Conservation (phyloP, 768 basidiomycete species). For the Lactarius pseudohatsudake region DNA sequence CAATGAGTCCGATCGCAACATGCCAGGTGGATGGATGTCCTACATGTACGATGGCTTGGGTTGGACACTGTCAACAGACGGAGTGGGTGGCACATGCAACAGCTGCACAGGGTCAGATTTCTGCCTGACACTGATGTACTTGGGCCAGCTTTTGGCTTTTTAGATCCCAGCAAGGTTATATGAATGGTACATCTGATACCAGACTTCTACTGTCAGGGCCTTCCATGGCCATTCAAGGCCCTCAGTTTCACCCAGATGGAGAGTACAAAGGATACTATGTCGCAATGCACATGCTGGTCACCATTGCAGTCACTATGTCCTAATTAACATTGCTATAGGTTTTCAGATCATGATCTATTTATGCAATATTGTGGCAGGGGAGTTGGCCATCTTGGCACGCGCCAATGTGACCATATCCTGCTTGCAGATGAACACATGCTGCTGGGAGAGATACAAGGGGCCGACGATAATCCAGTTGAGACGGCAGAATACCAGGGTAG, state of each 20-base stretch:
- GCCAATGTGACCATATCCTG: not conserved
- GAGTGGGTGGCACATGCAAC: conserved; percentile 10
- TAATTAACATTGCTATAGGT: conserved; percentile 23
- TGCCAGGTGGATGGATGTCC: too few species aligned
- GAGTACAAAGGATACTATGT: conserved; percentile 33
- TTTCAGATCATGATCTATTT: conserved; percentile 34
- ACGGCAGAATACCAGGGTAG: not conserved
- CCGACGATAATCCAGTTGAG: too few species aligned
- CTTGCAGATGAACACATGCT: not conserved
- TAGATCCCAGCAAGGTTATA: conserved; percentile 35
- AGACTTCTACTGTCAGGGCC: not conserved
- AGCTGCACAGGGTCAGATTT: conserved; percentile 33
- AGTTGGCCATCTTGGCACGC: conserved; percentile 32
- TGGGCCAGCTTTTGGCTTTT: conserved; percentile 34
- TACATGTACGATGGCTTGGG: not conserved
- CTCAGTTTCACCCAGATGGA: conserved; percentile 2
- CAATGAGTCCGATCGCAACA: too few species aligned
- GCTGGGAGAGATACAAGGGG: not conserved
- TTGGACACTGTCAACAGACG: not conserved
- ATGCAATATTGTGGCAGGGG: conserved; percentile 32
- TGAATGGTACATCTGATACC: conserved; percentile 35
- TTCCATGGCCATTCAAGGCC: not conserved
- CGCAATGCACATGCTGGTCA: conserved; percentile 27
- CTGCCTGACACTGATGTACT: conserved; percentile 18
- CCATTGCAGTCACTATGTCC: too few species aligned